A percentile compares a stretch with the other conserved stretches of the same genome.
Evolutionary conservation across 2,329 filamentous ascomycete species (phyloP).

Genomic region (Plectosphaerella plurivora): DNA sequence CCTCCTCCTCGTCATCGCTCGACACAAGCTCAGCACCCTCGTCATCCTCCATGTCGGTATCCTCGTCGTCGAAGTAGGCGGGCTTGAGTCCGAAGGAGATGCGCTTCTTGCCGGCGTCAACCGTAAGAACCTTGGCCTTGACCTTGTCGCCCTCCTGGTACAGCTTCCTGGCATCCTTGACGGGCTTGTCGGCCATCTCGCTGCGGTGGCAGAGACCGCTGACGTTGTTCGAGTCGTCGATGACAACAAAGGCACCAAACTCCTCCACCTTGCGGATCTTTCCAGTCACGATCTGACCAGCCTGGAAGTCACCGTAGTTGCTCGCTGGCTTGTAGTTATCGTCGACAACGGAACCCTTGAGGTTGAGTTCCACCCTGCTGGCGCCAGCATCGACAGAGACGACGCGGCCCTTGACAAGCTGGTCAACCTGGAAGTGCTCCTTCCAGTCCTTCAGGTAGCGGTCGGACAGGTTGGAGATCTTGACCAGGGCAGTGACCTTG

Average conservation of each 20-base stretch:
- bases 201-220: constrained; percentile 90
- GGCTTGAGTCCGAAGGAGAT: constrained; percentile 92
- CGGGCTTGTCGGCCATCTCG: constrained; percentile 80
- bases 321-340: constrained; percentile 70
- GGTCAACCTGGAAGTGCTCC: constrained; percentile 77
- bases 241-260: constrained; percentile 88
- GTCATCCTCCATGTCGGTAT: constrained; percentile 43
- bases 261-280: constrained; percentile 92
- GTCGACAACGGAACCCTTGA: constrained; percentile 82
- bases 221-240: constrained; percentile 83
- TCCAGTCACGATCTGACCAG: constrained; percentile 79
- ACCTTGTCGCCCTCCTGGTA: constrained; percentile 90
- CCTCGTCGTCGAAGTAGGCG: constrained; percentile 71
- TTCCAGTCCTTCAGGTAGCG: constrained; percentile 95
- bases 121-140: constrained; percentile 80
- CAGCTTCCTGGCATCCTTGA: constrained; percentile 81
- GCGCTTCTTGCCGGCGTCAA: constrained; percentile 70
- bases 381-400: constrained; percentile 63
- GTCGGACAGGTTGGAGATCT: constrained; percentile 85
- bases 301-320: constrained; percentile 72
- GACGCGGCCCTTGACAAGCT: constrained; percentile 85
- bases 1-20: constrained; percentile 42
- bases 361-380: constrained; percentile 75
- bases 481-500: constrained; percentile 75
- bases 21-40: constrained; percentile 38